Evolutionary conservation across 345 rosid genomes (phyloP), one percentile per base, ranked within the genome.

Genomic region (Lepidium aucheri): DNA sequence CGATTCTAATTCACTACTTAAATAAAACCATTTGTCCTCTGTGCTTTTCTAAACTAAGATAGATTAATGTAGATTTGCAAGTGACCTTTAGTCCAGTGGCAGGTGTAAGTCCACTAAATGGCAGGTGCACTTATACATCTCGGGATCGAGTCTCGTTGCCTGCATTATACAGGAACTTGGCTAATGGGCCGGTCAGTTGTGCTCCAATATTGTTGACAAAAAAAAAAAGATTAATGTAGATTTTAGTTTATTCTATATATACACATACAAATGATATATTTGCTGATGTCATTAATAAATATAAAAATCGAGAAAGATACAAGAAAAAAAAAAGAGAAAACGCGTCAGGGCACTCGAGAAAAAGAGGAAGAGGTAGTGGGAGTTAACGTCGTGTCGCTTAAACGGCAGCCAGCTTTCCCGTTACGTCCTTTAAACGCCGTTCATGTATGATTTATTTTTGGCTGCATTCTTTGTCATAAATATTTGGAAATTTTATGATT

Each of bases 261-360:
- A 26, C 4, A 26, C 30, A 26, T 4, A 26, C 6, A 26, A 4
- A 26, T 26, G 30, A 26, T 26, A 26, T 26, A 26, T 26, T 26
- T 26, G 30, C 30, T 26, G 30, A 26, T 26, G 30, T 26, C 30
- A n/a, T n/a, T 24, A 1, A 24, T 9, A 10, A 41, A 18, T 44
- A 32, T 17, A 70, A 54, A 62, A 54, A 34, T 24, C 6, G 39
- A 51, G 47, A 70, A 54, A 62, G 63, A 34, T 34, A 6, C 12
- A 44, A 44, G 24, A 17, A n/a, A n/a, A 16, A 44, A 44, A 7
- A 42, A 45, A 24, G 34, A 42, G 54, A 65, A 73, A 73, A 59
- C 72, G 72, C 77, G 77, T 73, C 50, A 59, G 72, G 62, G 62
- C 76, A 73, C 76, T 73, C 55, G 63, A 58, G 72, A 51, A 61